Evolutionary conservation across 345 rosid genomes (phyloP), one percentile per base, ranked within the genome.

Genomic region (Camelina hispida): DNA sequence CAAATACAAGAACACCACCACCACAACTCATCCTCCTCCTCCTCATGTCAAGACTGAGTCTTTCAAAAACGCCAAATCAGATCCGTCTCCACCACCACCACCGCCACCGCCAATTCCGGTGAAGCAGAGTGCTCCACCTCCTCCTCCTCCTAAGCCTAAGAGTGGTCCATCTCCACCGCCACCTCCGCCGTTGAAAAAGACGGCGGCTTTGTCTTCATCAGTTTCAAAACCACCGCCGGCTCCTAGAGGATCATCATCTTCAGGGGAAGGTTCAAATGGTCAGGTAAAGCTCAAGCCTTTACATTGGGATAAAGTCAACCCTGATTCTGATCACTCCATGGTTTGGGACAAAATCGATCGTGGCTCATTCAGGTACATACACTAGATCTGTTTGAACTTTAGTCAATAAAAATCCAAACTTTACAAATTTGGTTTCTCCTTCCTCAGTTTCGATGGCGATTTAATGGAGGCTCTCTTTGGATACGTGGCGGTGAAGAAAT

Each of bases 401-500:
- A n/a, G n/a, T n/a, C n/a, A n/a, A n/a, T 34, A 58, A 58, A 58
- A 34, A 58, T 16, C 40, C 60, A 2, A 50, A 67, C 1, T 60
- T 60, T 46, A 8, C 6, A 20, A 50, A 12, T 64, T 64, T 7
- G 3, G 9, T 37, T 55, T 43, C 59, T 25, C 50, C 56, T 18
- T 55, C 59, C 4, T 62, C 85, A 90, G 98, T 80, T 74, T 90
- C 78, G 96, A 94, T 77, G 87, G 77, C 52, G 91, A 91, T 78
- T 85, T 90, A 16, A 91, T 91, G 98, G 97, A 94, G 66, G 95
- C 95, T n/a, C 89, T 94, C 6, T 94, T 94, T 59, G 97, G 98
- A 53, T 86, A 71, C 58, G 86, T 68, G 7, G 86, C 84, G 11
- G 89, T 87, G 15, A 86, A 86, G 73, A 88, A 78, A 72, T 74